Percentiles rank a stretch among this genome's conserved stretches.
Evolutionary conservation across 495 filamentous ascomycete genomes (phyloP).

Genomic region (Lasiosphaeriaceae sp.): DNA sequence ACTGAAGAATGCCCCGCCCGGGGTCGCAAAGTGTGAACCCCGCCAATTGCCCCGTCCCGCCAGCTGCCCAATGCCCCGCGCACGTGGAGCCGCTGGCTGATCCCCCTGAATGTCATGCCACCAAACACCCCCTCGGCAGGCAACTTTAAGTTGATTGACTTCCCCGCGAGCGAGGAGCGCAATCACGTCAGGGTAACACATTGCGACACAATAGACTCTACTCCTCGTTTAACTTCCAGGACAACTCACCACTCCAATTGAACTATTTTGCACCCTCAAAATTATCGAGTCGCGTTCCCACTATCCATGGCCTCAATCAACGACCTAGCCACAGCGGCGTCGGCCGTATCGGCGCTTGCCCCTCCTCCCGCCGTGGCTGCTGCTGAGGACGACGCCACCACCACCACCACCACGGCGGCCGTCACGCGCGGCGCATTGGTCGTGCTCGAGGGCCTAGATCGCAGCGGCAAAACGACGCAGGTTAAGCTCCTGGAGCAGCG

Average conservation of each 20-base stretch:
- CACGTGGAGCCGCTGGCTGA: too few species aligned
- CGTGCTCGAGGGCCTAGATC: conserved; percentile 90
- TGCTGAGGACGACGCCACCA: not conserved
- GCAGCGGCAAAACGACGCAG: conserved; percentile 94
- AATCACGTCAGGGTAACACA: too few species aligned
- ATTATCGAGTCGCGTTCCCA: too few species aligned
- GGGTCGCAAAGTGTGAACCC: too few species aligned
- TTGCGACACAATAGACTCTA: too few species aligned
- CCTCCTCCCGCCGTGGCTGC: conserved; percentile 1
- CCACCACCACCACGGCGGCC: not conserved
- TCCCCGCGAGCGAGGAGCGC: too few species aligned
- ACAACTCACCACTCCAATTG: too few species aligned
- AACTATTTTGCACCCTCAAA: too few species aligned
- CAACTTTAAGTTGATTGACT: too few species aligned
- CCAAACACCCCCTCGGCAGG: not conserved
- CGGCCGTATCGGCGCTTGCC: conserved; percentile 33
- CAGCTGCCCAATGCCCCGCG: not conserved
- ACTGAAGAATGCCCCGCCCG: too few species aligned
- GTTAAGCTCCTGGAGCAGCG: conserved; percentile 64
- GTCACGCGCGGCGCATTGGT: conserved; percentile 67
- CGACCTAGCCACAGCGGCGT: conserved; percentile 40
- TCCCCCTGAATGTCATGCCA: not conserved
- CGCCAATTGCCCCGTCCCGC: too few species aligned
- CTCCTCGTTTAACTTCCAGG: too few species aligned
- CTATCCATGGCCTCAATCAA: conserved; percentile 39